Percentiles rank a stretch among this genome's conserved stretches.
These are phyloP conservation scores for Pneumocystis jirovecii DNA, from an alignment of 1,139 yeast genomes.

Conservation along the genomic window DNA sequence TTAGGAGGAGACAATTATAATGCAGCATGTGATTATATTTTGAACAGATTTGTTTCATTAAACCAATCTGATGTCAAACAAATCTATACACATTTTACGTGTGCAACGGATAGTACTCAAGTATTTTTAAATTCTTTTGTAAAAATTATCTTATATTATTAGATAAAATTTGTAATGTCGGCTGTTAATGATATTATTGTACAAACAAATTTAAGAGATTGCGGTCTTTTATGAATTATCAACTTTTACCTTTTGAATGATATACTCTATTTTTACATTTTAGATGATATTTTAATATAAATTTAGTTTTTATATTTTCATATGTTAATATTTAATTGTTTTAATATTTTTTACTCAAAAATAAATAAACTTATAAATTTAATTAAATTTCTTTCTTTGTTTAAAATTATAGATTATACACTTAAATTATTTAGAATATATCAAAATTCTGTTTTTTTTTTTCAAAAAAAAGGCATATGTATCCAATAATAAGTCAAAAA, in stretches of 20 bases:
- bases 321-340: background rate
- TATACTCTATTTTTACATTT: background rate
- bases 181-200: slow-evolving; percentile 89
- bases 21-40: slow-evolving; percentile 53
- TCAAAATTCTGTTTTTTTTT: background rate
- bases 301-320: background rate
- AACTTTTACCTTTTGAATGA: background rate
- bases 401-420: too few relatives aligned
- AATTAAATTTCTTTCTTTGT: background rate
- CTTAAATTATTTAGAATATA: too few relatives aligned
- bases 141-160: slow-evolving; percentile 20
- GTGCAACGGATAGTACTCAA: slow-evolving; percentile 63
- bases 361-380: background rate
- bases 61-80: slow-evolving; percentile 43
- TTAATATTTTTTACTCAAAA: background rate
- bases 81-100: slow-evolving; percentile 78
- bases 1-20: slow-evolving; percentile 36
- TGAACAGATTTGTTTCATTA: slow-evolving; percentile 43
- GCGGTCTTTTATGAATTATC: slow-evolving; percentile 39
- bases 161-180: slow-evolving; percentile 71
- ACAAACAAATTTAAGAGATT: slow-evolving; percentile 64
- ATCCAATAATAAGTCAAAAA: background rate
- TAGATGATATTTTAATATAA: background rate
- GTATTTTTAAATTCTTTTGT: background rate
- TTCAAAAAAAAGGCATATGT: background rate